Evolutionary conservation across 2,329 filamentous ascomycete species (phyloP).

Genomic region (Xylariomycetidae sp.): DNA sequence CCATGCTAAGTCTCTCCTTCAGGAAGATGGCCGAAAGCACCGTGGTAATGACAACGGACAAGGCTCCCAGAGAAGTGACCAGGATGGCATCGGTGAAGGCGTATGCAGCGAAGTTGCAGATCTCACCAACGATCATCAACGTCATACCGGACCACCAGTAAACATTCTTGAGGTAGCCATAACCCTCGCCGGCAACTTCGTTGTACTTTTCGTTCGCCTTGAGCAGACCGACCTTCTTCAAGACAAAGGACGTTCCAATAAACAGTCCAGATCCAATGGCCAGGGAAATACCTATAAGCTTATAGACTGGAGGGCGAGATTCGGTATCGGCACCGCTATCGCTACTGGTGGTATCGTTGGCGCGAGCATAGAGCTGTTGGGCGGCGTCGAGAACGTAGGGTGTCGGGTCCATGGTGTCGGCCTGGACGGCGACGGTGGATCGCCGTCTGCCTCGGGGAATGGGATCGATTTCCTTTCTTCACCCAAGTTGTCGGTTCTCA

Average conservation of each 20-base stretch:
- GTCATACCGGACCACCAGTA: slow-evolving; percentile 97
- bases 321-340: slow-evolving; percentile 20
- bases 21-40: slow-evolving; percentile 90
- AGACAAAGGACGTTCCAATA: slow-evolving; percentile 89
- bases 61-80: slow-evolving; percentile 83
- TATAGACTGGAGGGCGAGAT: slow-evolving; percentile 56
- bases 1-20: slow-evolving; percentile 90
- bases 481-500: too few species aligned
- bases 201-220: slow-evolving; percentile 95
- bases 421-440: slow-evolving; percentile 2
- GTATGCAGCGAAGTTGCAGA: slow-evolving; percentile 96
- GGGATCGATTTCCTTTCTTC: not conserved
- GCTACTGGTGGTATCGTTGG: slow-evolving; percentile 30
- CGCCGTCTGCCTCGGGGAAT: not conserved
- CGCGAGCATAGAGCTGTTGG: slow-evolving; percentile 35
- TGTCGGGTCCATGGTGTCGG: slow-evolving; percentile 31
- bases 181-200: slow-evolving; percentile 90
- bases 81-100: slow-evolving; percentile 95
- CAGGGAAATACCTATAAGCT: slow-evolving; percentile 77
- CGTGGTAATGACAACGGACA: slow-evolving; percentile 89
- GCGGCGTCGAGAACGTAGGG: slow-evolving; percentile 28
- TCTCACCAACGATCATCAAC: slow-evolving; percentile 92
- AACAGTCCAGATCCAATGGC: slow-evolving; percentile 85
- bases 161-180: slow-evolving; percentile 90
- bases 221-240: slow-evolving; percentile 89